Evolutionary conservation across 1,284 basidiomycete genomes (phyloP).

Genomic region (Afroboletus lepidellus): DNA sequence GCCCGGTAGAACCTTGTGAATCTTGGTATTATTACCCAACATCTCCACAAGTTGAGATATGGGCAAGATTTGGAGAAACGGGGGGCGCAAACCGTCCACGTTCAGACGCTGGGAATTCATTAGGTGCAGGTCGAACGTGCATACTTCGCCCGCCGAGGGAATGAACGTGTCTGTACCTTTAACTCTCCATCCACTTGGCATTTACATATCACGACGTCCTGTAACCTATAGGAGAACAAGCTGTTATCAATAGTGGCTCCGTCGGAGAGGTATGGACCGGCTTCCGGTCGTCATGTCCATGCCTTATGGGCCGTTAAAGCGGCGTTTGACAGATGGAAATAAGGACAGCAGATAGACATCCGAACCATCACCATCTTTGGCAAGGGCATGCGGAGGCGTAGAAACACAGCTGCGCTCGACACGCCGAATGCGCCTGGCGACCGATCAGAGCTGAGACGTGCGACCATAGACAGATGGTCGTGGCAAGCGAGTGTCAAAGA

Average conservation of each 20-base stretch:
- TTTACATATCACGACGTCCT: neutral
- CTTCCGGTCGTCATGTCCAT: constrained; percentile 11
- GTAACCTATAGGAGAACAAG: constrained; percentile 3
- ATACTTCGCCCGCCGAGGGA: neutral
- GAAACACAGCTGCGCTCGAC: neutral
- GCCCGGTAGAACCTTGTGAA: neutral
- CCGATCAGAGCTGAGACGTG: constrained; percentile 4
- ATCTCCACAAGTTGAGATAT: neutral
- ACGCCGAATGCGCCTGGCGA: neutral
- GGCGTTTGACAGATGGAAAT: constrained; percentile 3
- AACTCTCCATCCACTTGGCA: neutral
- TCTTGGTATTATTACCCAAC: neutral
- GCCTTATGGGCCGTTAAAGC: neutral
- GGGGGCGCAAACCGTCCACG: neutral
- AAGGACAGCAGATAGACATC: neutral
- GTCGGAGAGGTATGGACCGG: neutral
- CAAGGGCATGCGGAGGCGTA: neutral
- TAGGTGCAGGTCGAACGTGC: neutral
- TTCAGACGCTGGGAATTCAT: constrained; percentile 3
- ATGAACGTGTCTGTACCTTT: neutral
- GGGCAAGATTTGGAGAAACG: neutral
- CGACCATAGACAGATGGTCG: neutral
- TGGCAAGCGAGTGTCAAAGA: neutral
- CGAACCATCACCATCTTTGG: neutral
- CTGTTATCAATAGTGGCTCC: neutral